Evolutionary conservation across 2,329 filamentous ascomycete genomes (phyloP), one percentile per base, ranked within the genome.

Genomic region (Tolypocladium amazonense): DNA sequence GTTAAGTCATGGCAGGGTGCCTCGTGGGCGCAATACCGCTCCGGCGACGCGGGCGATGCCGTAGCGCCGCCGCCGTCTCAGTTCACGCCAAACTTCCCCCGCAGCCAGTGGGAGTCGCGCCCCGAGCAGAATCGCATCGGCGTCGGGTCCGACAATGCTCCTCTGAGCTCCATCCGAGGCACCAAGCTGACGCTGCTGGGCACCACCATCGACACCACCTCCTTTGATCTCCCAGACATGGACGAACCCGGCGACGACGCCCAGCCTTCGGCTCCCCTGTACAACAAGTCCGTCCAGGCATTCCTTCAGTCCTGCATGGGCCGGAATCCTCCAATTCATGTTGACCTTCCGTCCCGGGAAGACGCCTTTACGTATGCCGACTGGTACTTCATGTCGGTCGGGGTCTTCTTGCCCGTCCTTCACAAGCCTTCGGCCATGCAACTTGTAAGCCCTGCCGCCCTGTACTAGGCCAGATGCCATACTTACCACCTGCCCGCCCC

Each of bases 131-230:
- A 83, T 68, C 88, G 88, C 64, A 77, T 90, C 4, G 88, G 88
- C 43, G 84, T 84, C 23, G 81, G 81, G 3, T 79, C 81, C 8
- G 84, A 87, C 59, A 84, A 82, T 65, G 81, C 83, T 11, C 83
- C 85, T 57, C 74, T 92, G 43, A 90, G 86, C 72, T 86, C 88
- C 9, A 88, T 92, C 68, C 87, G 87, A 66, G 89, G 89, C 55
- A 92, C 88, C 0, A 85, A 83, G 11, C 76, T 94, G n/a, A 87
- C 88, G 1, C 84, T 95, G 58, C 83, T 94, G 50, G 90, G 90
- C 39, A 88, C 88, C 65, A 87, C 89, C 54, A 88, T 94, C 66
- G 88, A 95, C 71, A 82, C 93, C 50, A 85, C 88, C 15, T 84
- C 87, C 53, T 91, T 90, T 67, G 81, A 87, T 55, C 84, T 82